phyloP scores from a whole-genome alignment of 1,284 basidiomycete genomes.

The Paramarasmius palmivorus region DNA sequence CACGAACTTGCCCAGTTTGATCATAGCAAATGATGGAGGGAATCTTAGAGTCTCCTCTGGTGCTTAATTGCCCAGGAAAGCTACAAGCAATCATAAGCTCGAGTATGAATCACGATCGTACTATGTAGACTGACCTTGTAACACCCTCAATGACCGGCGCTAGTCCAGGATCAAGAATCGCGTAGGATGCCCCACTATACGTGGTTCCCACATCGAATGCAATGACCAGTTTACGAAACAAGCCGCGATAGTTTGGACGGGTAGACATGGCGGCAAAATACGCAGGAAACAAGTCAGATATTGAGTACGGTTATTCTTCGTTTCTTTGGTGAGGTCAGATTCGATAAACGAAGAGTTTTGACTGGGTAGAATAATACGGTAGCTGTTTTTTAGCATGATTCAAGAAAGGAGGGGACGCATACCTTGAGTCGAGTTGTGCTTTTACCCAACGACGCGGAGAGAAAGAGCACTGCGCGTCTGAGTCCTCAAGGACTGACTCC shows the following conservation, averaged over 20 bases:
- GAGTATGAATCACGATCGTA: neutral
- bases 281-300: too few species aligned
- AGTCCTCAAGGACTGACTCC: too few species aligned
- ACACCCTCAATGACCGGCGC: constrained; percentile 2
- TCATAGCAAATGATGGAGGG: constrained; percentile 59
- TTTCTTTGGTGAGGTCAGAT: too few species aligned
- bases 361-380: too few species aligned
- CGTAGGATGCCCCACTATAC: constrained; percentile 3
- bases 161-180: constrained; percentile 2
- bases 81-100: neutral
- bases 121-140: neutral
- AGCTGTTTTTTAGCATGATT: too few species aligned
- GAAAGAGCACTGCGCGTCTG: too few species aligned
- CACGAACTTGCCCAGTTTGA: constrained; percentile 39
- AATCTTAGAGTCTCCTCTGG: constrained; percentile 47
- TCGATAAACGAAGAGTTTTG: too few species aligned
- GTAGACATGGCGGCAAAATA: neutral
- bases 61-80: neutral
- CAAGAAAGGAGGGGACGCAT: too few species aligned
- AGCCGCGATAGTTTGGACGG: neutral
- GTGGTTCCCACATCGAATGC: constrained; percentile 9
- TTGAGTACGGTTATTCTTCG: too few species aligned
- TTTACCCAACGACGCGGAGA: too few species aligned
- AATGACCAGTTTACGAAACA: constrained; percentile 6
- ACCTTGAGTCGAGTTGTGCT: too few species aligned